Percentiles rank a stretch among this genome's conserved stretches.
phyloP scores from a whole-genome alignment of 2,329 filamentous ascomycete genomes.

The Curvularia sp. region DNA sequence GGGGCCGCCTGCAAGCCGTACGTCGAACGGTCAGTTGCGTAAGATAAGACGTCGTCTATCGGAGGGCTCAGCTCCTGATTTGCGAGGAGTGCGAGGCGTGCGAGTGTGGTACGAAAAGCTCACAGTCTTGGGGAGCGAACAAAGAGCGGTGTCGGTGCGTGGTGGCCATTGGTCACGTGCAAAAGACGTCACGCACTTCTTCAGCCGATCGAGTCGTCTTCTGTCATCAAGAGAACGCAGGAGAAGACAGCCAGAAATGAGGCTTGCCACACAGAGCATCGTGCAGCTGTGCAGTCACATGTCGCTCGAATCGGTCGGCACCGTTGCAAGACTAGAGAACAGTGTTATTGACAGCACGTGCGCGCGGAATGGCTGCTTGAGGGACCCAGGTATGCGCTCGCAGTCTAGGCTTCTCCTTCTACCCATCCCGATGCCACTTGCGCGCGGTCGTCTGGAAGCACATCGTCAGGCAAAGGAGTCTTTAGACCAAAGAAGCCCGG shows the following conservation, averaged over 20 bases:
- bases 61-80: background rate
- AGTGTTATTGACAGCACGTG: background rate
- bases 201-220: background rate
- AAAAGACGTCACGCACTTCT: background rate
- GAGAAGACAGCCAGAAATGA: background rate
- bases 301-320: background rate
- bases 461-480: background rate
- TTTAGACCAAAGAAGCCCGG: background rate
- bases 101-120: background rate
- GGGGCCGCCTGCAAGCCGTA: background rate
- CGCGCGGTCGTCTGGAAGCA: background rate
- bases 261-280: background rate
- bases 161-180: background rate
- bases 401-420: background rate
- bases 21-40: slow-evolving; percentile 2
- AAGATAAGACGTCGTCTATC: background rate
- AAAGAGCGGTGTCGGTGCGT: slow-evolving; percentile 9
- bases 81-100: background rate
- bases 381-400: background rate
- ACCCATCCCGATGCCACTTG: background rate
- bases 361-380: background rate
- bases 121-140: background rate
- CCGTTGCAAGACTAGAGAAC: background rate
- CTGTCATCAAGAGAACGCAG: background rate
- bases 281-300: background rate